Conservation (phyloP, 2,329 filamentous ascomycete genomes). For the Aaosphaeria arxii region DNA sequence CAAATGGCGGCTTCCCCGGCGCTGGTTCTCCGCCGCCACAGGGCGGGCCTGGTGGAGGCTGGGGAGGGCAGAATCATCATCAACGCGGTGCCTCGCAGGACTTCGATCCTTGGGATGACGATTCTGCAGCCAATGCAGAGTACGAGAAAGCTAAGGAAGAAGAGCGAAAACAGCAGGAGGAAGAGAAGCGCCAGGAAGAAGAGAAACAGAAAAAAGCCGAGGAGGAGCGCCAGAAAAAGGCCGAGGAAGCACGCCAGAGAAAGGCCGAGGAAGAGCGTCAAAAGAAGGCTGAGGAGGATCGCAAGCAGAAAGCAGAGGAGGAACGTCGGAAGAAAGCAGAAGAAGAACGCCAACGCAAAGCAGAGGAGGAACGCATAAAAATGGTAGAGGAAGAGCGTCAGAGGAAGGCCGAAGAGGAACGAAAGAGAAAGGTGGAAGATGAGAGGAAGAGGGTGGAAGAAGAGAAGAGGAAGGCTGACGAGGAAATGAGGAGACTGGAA, state of each 20-base stretch:
- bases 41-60: constrained; percentile 16
- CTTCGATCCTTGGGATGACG: constrained; percentile 21
- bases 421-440: constrained; percentile 29
- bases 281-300: constrained; percentile 64
- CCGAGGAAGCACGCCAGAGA: constrained; percentile 2
- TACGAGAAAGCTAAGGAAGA: constrained; percentile 16
- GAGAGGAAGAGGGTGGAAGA: constrained; percentile 40
- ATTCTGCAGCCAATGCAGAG: constrained; percentile 7
- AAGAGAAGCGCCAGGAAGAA: constrained; percentile 32
- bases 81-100: constrained; percentile 28
- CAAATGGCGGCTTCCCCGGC: constrained; percentile 32
- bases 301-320: constrained; percentile 42
- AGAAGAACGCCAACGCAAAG: not conserved
- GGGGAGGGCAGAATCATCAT: constrained; percentile 19
- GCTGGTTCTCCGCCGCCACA: constrained; percentile 29
- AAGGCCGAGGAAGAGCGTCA: constrained; percentile 51
- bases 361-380: constrained; percentile 23
- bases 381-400: constrained; percentile 26
- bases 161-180: constrained; percentile 40
- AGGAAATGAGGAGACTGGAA: constrained; percentile 10
- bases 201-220: constrained; percentile 30
- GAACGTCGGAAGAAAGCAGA: constrained; percentile 42
- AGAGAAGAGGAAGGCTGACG: constrained; percentile 36
- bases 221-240: constrained; percentile 43
- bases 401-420: constrained; percentile 33